phyloP scores from a whole-genome alignment of 768 basidiomycete species.

The Mycena epipterygia region DNA sequence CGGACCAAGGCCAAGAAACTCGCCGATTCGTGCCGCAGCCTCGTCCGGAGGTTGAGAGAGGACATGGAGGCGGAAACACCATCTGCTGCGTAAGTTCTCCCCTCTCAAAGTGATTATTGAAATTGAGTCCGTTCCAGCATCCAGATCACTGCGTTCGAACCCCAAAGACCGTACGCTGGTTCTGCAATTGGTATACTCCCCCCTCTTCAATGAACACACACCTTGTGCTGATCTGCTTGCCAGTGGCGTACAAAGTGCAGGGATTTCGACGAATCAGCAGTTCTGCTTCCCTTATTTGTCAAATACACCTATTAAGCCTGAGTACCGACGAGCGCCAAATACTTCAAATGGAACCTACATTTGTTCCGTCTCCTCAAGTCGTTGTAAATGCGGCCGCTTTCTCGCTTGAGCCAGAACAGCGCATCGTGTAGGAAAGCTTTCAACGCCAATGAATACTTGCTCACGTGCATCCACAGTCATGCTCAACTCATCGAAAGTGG shows the following conservation, averaged over 20 bases:
- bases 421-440: constrained; percentile 49
- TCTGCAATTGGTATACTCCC: neutral
- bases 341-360: constrained; percentile 47
- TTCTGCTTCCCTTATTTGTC: constrained; percentile 42
- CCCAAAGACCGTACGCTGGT: neutral
- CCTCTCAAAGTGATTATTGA: no score
- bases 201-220: neutral
- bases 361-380: constrained; percentile 48
- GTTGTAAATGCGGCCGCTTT: constrained; percentile 40
- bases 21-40: neutral
- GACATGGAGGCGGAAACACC: constrained; percentile 15
- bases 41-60: neutral
- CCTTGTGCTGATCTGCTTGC: neutral
- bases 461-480: constrained; percentile 36
- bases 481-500: constrained; percentile 56
- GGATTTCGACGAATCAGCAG: neutral
- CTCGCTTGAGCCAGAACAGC: constrained; percentile 33
- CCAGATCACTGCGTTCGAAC: neutral
- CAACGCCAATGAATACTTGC: neutral
- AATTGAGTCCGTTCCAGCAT: neutral
- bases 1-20: neutral
- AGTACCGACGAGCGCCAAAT: constrained; percentile 50
- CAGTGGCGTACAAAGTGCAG: constrained; percentile 6
- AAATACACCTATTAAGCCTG: constrained; percentile 47
- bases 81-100: constrained; percentile 5